Percentiles rank a stretch among this genome's conserved stretches.
phyloP scores from a whole-genome alignment of 495 filamentous ascomycete genomes.

The Daldinia decipiens region DNA sequence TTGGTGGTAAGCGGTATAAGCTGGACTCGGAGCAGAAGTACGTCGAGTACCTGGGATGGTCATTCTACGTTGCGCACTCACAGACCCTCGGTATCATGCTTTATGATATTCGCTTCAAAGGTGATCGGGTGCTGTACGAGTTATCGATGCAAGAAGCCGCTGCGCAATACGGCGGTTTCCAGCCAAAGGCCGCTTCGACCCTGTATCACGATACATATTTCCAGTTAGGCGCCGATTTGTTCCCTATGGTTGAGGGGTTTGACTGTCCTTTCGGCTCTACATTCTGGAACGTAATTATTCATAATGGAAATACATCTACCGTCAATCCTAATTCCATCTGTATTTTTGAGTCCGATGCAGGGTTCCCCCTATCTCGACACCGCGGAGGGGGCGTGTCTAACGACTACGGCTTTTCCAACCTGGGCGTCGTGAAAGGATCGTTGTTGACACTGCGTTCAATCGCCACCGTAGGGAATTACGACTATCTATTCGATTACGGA shows the following conservation, averaged over 20 bases:
- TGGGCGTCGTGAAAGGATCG: constrained; percentile 57
- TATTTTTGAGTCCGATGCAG: constrained; percentile 63
- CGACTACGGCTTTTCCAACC: constrained; percentile 52
- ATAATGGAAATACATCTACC: constrained; percentile 50
- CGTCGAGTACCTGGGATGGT: constrained; percentile 65
- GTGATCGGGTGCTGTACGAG: constrained; percentile 65
- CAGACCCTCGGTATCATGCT: constrained; percentile 59
- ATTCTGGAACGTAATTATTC: constrained; percentile 55
- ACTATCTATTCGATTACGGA: constrained; percentile 58
- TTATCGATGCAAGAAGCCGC: constrained; percentile 65
- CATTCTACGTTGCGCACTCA: constrained; percentile 62
- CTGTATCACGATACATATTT: constrained; percentile 60
- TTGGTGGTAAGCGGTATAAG: constrained; percentile 55
- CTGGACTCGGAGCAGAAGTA: constrained; percentile 60
- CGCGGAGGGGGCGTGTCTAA: constrained; percentile 46
- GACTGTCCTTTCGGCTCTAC: constrained; percentile 64
- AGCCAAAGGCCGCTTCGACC: constrained; percentile 57
- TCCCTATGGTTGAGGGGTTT: constrained; percentile 61
- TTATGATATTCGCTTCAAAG: constrained; percentile 65
- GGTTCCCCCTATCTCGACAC: constrained; percentile 61
- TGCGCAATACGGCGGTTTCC: constrained; percentile 63
- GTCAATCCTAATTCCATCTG: constrained; percentile 58
- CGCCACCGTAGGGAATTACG: constrained; percentile 66
- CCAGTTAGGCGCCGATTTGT: constrained; percentile 55
- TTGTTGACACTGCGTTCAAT: constrained; percentile 58